These are phyloP conservation scores for Termitomyces sp. DNA, from an alignment of 768 basidiomycete genomes.

Conservation along the genomic window DNA sequence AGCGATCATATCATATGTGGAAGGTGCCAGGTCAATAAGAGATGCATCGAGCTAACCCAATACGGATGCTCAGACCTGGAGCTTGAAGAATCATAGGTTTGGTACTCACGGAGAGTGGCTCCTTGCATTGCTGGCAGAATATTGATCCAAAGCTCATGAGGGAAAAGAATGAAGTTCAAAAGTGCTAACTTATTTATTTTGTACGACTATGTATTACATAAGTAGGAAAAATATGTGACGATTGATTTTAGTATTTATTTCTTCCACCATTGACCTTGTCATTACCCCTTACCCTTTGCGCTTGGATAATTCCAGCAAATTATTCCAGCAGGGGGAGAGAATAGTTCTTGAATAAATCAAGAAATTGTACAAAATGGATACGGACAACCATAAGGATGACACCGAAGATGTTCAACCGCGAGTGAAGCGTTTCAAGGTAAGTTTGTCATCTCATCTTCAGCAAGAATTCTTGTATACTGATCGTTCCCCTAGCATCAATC, in stretches of 20 bases:
- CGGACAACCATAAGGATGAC: conserved; percentile 17
- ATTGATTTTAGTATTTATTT: background rate
- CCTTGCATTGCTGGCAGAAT: conserved; percentile 87
- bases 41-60: conserved; percentile 74
- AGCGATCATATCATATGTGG: conserved; percentile 82
- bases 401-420: conserved; percentile 22
- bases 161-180: background rate
- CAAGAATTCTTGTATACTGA: background rate
- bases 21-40: conserved; percentile 79
- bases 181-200: too few species aligned
- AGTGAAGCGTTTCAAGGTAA: conserved; percentile 48
- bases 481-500: conserved; percentile 56
- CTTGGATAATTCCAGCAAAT: background rate
- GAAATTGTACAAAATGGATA: background rate
- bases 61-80: background rate
- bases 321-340: background rate
- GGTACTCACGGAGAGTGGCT: conserved; percentile 68
- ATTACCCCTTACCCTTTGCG: background rate
- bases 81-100: background rate
- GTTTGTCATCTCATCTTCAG: background rate
- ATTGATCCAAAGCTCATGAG: conserved; percentile 37
- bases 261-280: background rate
- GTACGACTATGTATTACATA: background rate
- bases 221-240: background rate
- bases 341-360: background rate